Percentiles rank a stretch among this genome's conserved stretches.
phyloP scores from a whole-genome alignment of 108 stramenopile species.

The Parmales sp. region DNA sequence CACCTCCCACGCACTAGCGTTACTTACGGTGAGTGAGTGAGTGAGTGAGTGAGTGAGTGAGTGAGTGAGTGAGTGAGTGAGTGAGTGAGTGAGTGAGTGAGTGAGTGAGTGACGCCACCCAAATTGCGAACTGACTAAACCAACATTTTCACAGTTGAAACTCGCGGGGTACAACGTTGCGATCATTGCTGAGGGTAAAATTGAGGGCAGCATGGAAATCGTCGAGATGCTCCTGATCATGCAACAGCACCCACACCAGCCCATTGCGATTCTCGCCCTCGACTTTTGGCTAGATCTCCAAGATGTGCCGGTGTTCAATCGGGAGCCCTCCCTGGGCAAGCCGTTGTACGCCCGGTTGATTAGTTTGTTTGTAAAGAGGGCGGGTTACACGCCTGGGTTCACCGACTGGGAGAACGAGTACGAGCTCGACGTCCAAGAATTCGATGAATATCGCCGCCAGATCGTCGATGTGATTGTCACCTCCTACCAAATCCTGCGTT shows the following conservation, averaged over 20 bases:
- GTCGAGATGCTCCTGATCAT: conserved; percentile 35
- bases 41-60: no score
- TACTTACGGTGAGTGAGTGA: no score
- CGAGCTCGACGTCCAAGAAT: conserved; percentile 43
- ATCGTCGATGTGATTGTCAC: conserved; percentile 37
- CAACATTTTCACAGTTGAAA: no score
- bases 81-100: no score
- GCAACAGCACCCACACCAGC: conserved; percentile 34
- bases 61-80: no score
- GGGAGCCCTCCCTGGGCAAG: conserved; percentile 26
- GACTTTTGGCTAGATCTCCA: conserved; percentile 54
- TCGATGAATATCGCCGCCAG: conserved; percentile 44
- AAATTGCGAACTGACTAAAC: no score
- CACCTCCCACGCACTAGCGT: no score
- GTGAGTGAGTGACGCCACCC: no score
- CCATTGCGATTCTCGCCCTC: conserved; percentile 31
- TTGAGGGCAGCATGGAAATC: conserved; percentile 31
- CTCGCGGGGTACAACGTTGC: no score
- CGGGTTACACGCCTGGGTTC: conserved; percentile 31
- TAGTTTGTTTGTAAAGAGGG: conserved; percentile 22
- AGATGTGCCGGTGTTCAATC: conserved; percentile 38
- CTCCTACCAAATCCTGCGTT: conserved; percentile 37
- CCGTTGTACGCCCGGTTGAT: conserved; percentile 32
- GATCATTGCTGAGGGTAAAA: no score
- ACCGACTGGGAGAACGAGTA: conserved; percentile 39